Evolutionary conservation across 2,329 filamentous ascomycete genomes (phyloP).

Genomic region (Pseudovirgaria hyperparasitica): DNA sequence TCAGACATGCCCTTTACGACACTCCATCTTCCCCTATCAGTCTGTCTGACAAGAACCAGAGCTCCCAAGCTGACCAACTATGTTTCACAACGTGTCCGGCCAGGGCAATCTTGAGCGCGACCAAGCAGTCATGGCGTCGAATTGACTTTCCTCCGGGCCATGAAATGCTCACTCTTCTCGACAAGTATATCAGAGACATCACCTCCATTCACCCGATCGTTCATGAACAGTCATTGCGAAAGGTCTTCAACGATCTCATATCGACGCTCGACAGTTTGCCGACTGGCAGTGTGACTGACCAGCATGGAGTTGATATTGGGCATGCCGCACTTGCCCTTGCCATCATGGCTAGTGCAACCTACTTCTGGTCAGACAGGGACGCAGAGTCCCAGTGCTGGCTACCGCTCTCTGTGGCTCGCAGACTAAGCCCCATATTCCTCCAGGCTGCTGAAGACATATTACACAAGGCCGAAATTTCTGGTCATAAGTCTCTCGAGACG

Average conservation of each 20-base stretch:
- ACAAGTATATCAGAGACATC: conserved; percentile 20
- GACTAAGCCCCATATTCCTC: conserved; percentile 17
- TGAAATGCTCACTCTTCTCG: conserved; percentile 19
- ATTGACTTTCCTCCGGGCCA: conserved; percentile 22
- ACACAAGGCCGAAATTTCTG: conserved; percentile 16
- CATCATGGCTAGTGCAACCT: conserved; percentile 20
- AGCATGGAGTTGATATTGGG: conserved; percentile 12
- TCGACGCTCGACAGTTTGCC: no score
- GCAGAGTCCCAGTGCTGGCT: conserved; percentile 4
- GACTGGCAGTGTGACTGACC: no score
- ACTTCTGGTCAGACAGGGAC: conserved; percentile 16
- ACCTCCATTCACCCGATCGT: conserved; percentile 23
- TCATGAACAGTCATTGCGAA: conserved; percentile 16
- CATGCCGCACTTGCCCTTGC: conserved; percentile 18
- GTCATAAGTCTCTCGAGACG: conserved; percentile 17
- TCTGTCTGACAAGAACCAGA: conserved; percentile 1
- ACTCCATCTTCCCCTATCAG: background rate
- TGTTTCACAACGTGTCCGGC: conserved; percentile 7
- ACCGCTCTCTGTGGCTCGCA: conserved; percentile 12
- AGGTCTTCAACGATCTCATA: conserved; percentile 17
- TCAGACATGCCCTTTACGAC: background rate
- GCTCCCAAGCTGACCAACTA: conserved; percentile 2
- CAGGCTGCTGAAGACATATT: conserved; percentile 19
- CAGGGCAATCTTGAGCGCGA: conserved; percentile 4
- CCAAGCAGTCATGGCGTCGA: conserved; percentile 9